Conservation (phyloP, 176 grass and related monocot species). For the Oryza officinalis region DNA sequence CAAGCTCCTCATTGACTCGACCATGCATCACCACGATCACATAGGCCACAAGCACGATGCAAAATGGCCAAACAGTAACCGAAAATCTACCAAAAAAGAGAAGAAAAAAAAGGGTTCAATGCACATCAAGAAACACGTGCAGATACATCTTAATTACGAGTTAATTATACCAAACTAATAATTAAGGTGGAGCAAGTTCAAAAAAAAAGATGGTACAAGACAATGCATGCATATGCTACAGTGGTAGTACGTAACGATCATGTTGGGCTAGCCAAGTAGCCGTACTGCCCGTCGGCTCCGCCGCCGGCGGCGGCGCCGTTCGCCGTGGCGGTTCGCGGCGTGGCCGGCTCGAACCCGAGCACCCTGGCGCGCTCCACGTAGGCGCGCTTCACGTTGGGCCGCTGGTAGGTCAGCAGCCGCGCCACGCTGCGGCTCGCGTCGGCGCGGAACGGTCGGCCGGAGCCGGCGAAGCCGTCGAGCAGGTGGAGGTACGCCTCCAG, state of each 20-base stretch:
- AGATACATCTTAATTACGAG: not conserved
- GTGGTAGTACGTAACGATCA: not conserved
- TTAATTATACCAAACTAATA: not conserved
- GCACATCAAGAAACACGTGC: constrained; percentile 14
- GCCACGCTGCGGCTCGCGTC: constrained; percentile 58
- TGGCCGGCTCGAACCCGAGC: constrained; percentile 44
- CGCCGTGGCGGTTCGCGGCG: constrained; percentile 23
- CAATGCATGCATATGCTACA: not conserved
- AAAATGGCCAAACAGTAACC: not conserved
- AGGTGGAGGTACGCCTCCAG: constrained; percentile 78
- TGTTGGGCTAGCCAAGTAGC: constrained; percentile 48
- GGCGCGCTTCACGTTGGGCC: constrained; percentile 54
- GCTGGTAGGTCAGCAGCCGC: constrained; percentile 52
- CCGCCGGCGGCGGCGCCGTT: not conserved
- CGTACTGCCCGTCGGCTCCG: constrained; percentile 36
- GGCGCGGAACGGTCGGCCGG: constrained; percentile 51
- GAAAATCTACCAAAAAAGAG: not conserved
- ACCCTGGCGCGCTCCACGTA: constrained; percentile 52
- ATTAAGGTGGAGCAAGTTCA: too few species aligned
- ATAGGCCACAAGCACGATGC: not conserved
- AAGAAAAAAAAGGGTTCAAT: not conserved
- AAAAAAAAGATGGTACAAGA: too few species aligned
- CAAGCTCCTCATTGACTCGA: not conserved
- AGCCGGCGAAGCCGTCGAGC: constrained; percentile 59
- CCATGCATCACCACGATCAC: not conserved